Conservation (phyloP, 2,329 filamentous ascomycete genomes). For the Aspergillus nomiae region DNA sequence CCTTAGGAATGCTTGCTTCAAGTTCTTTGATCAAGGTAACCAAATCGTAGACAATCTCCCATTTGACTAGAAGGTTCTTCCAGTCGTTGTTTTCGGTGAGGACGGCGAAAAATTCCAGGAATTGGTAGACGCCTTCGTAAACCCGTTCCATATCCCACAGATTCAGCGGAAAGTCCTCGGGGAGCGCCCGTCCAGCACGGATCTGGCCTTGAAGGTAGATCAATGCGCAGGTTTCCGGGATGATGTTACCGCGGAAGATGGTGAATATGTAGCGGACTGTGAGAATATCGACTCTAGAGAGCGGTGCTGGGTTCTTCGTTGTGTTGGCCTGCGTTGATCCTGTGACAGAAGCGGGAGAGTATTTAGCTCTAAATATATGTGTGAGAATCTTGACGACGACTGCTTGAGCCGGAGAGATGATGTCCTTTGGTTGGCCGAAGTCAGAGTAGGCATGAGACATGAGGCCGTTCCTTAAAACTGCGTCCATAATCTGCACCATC, state of each 20-base stretch:
- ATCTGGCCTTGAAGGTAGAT: slow-evolving; percentile 94
- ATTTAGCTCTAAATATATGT: slow-evolving; percentile 76
- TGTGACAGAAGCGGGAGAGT: slow-evolving; percentile 50
- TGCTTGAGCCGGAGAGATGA: slow-evolving; percentile 92
- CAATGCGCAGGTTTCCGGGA: slow-evolving; percentile 90
- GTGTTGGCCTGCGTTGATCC: slow-evolving; percentile 55
- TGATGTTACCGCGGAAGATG: slow-evolving; percentile 87
- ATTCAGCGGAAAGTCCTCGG: slow-evolving; percentile 89
- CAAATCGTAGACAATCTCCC: slow-evolving; percentile 88
- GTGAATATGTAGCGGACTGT: slow-evolving; percentile 88
- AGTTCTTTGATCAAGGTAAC: slow-evolving; percentile 84
- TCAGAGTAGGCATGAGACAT: slow-evolving; percentile 92
- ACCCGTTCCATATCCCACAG: slow-evolving; percentile 97
- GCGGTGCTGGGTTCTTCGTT: slow-evolving; percentile 58
- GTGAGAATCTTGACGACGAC: slow-evolving; percentile 89
- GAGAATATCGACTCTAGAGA: slow-evolving; percentile 60
- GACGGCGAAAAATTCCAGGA: slow-evolving; percentile 89
- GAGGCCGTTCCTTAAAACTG: slow-evolving; percentile 83
- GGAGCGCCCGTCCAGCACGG: slow-evolving; percentile 70
- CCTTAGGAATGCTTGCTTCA: slow-evolving; percentile 84
- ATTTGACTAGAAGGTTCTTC: slow-evolving; percentile 82
- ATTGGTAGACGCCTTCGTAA: slow-evolving; percentile 91
- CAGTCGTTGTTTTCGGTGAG: slow-evolving; percentile 83
- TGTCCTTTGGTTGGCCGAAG: slow-evolving; percentile 89
- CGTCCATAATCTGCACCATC: slow-evolving; percentile 93